Conservation (phyloP, 768 basidiomycete genomes). For the Tylopilus rubrobrunneus region DNA sequence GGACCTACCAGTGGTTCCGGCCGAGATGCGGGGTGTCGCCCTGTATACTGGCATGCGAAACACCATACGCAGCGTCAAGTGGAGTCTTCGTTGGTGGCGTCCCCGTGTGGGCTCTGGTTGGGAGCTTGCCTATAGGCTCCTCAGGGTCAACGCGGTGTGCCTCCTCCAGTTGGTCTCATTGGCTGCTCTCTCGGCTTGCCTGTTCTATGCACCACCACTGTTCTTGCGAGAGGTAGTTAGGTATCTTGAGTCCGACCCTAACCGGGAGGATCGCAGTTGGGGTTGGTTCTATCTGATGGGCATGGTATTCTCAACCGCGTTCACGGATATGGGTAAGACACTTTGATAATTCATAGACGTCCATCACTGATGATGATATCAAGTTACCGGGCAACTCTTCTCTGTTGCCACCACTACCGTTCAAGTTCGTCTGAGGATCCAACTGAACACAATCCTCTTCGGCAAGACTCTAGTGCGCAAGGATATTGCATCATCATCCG, state of each 20-base stretch:
- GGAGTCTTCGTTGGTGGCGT: constrained; percentile 54
- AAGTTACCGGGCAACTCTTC: constrained; percentile 71
- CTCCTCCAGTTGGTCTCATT: constrained; percentile 44
- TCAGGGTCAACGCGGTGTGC: constrained; percentile 47
- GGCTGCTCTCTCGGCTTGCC: constrained; percentile 51
- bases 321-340: constrained; percentile 40
- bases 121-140: constrained; percentile 57
- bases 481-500: constrained; percentile 68
- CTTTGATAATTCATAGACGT: background rate
- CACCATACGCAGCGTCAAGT: constrained; percentile 47
- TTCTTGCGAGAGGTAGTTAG: constrained; percentile 58
- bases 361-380: constrained; percentile 7
- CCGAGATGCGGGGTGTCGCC: constrained; percentile 60
- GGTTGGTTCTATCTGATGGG: constrained; percentile 69
- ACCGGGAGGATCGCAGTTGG: constrained; percentile 56
- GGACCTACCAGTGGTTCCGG: constrained; percentile 80
- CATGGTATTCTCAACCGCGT: constrained; percentile 44
- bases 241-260: constrained; percentile 63
- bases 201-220: constrained; percentile 64
- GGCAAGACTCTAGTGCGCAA: constrained; percentile 85
- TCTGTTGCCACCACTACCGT: constrained; percentile 63
- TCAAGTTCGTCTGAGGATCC: constrained; percentile 66
- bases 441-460: constrained; percentile 82
- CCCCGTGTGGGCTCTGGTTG: constrained; percentile 62
- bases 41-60: constrained; percentile 65